phyloP scores from a whole-genome alignment of 163 green algal species.

The Scenedesmus sp. region DNA sequence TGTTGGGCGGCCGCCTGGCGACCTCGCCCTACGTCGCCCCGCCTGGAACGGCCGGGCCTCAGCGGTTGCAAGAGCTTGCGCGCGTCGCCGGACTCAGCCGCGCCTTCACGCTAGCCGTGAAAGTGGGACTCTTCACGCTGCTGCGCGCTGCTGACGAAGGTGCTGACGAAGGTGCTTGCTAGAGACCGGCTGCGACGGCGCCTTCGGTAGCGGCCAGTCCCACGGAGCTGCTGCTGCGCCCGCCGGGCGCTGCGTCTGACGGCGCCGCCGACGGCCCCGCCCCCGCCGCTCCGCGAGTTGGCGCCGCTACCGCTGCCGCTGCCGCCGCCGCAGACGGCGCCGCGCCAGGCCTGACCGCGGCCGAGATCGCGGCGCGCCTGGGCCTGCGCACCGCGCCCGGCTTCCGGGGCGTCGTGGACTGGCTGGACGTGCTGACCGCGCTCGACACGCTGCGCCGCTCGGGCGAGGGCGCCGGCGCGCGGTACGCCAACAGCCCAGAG shows the following conservation, averaged over 20 bases:
- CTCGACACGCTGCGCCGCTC: constrained; percentile 33
- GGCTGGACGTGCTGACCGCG: constrained; percentile 45
- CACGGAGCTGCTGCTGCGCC: background rate
- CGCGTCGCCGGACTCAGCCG: constrained; percentile 16
- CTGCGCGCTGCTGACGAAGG: background rate
- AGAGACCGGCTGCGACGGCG: background rate
- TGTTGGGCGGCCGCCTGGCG: no score
- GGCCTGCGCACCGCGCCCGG: constrained; percentile 3
- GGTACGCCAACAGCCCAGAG: constrained; percentile 43
- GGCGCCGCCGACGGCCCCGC: background rate
- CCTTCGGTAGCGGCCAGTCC: background rate
- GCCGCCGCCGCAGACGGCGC: no score
- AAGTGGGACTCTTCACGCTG: constrained; percentile 25
- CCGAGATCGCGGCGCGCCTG: constrained; percentile 4
- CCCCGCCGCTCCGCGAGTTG: background rate
- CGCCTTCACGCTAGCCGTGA: constrained; percentile 35
- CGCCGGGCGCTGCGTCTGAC: background rate
- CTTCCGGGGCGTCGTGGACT: constrained; percentile 40
- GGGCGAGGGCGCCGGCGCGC: background rate
- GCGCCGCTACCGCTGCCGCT: no score
- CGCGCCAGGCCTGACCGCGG: constrained; percentile 1
- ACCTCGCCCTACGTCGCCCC: no score
- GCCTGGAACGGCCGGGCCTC: no score
- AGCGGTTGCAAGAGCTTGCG: constrained; percentile 26
- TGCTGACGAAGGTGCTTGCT: background rate